Base-by-base conservation (phyloP, 148 eudicot genomes). In the Rhododendron griersonianum region DNA sequence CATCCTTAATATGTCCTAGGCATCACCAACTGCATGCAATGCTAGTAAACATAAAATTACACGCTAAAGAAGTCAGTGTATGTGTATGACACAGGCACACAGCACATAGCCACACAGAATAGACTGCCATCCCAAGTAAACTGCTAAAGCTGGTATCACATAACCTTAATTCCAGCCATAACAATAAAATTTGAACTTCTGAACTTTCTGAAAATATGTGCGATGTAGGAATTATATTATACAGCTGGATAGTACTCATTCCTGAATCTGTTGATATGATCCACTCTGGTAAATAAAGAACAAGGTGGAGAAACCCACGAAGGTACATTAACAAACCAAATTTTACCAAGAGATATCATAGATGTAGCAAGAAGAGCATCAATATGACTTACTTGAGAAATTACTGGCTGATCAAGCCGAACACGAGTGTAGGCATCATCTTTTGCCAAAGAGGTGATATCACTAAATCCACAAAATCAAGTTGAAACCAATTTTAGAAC, bases 381-480 rank as follows among this genome's bases (percentile, higher is more conserved):
- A 75, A 51, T 33, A 35, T 21, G 48, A 81, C 91, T 85, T 86
- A 90, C 93, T 67, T 88, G 90, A 73, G 93, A 87, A 65, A 91
- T 85, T 0, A 71, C 83, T 15, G 86, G 90, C 86, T 87, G 87
- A 83, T 90, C 89, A 87, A 91, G 89, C 81, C 85, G 90, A 82
- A 91, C 80, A 51, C 30, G 91, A 55, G 88, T 76, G 83, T 90
- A 90, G 10, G 84, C 65, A 63, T 79, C 67, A 50, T 85, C 88
- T 30, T 84, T 88, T 11, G 88, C 86, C 87, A 91, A 86, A 33
- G 91, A 90, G 78, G 88, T 87, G 53, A 91, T 86, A 84, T 91
- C 93, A 51, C 93, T 91, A 53, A 80, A 55, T 15, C 73, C 19
- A 63, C 21, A 80, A 47, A 77, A 53, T 73, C 23, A 86, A 82